Evolutionary conservation across 805 yeast species (phyloP).

Genomic region (Schizosaccharomyces octosporus): DNA sequence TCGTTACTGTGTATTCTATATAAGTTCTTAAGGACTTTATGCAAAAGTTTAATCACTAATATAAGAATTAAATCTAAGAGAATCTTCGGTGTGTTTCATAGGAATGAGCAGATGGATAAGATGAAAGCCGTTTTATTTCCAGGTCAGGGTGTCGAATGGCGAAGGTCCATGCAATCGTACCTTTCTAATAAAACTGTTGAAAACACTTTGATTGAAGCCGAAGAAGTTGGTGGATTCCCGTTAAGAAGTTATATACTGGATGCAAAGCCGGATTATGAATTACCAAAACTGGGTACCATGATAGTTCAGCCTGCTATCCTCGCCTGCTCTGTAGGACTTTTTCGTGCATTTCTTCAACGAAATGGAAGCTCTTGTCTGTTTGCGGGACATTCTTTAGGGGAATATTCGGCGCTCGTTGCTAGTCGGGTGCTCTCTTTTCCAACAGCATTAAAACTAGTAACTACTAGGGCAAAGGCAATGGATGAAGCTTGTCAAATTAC

Average conservation of each 20-base stretch:
- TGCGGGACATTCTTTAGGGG: conserved; percentile 99
- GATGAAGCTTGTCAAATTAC: neutral
- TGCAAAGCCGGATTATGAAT: no score
- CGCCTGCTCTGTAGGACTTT: neutral
- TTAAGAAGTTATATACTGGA: neutral
- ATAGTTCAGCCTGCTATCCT: neutral
- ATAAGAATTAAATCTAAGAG: no score
- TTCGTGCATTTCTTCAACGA: neutral
- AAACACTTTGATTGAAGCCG: neutral
- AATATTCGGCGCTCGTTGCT: conserved; percentile 90
- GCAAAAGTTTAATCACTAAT: no score
- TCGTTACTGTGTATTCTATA: no score
- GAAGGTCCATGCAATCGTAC: neutral
- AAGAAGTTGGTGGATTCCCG: neutral
- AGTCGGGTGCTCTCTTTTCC: conserved; percentile 6
- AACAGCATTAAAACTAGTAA: neutral
- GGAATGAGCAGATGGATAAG: no score
- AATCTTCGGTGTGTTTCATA: no score
- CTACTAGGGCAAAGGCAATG: neutral
- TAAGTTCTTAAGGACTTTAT: no score
- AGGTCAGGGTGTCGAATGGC: neutral
- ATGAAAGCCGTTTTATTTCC: neutral
- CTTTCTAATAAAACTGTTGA: neutral
- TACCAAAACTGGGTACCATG: neutral
- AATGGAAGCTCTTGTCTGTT: conserved; percentile 16